Base-by-base conservation (phyloP, 768 basidiomycete species). In the Boletus subcaerulescens region DNA sequence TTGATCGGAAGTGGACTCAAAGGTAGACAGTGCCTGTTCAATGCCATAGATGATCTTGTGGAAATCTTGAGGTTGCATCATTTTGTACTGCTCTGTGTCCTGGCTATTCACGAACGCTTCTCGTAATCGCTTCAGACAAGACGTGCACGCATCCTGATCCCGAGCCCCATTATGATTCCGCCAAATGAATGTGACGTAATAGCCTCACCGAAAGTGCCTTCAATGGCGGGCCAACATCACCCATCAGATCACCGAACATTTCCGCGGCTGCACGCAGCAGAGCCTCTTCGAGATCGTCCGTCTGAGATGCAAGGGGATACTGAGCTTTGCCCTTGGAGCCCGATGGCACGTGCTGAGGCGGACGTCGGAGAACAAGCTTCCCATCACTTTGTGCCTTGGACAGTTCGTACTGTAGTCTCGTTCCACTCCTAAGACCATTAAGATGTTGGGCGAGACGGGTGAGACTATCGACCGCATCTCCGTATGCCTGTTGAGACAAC, bases 401-500 rank as follows among this genome's bases (percentile, higher is more conserved):
- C 29, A 98, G 70, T 46, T 95, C 91, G 57, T 87, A 85, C 66
- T 98, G 94, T 35, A 98, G 70, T 33, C 82, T 80, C 8, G 88
- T 92, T 2, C 93, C 90, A 53, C 89, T 86, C 45, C 96, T 74
- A 55, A 98, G 74, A 24, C 96, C 94, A 52, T 88, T 94, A 38
- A 99, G 72, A 73, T 98, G 95, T 65, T 99, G 96, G 1, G 92
- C 97, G 5, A 99, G 81, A 17, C 93, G 77, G 55, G 90, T 95
- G 62, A 99, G 76, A 62, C 87, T 87, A 55, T 85, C 86, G 12
- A 98, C 88, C 0, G 91, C 89, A 57, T 93, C 91, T 58, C 90
- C 89, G 55, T 95, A 96, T 0, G 89, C 86, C 50, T 76, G 75
- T 47, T 82, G 72, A 0, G 74, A 67, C 13, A 60, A n/a, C 32